Evolutionary conservation across 805 yeast species (phyloP).

Genomic region (Ogataea kodamae): DNA sequence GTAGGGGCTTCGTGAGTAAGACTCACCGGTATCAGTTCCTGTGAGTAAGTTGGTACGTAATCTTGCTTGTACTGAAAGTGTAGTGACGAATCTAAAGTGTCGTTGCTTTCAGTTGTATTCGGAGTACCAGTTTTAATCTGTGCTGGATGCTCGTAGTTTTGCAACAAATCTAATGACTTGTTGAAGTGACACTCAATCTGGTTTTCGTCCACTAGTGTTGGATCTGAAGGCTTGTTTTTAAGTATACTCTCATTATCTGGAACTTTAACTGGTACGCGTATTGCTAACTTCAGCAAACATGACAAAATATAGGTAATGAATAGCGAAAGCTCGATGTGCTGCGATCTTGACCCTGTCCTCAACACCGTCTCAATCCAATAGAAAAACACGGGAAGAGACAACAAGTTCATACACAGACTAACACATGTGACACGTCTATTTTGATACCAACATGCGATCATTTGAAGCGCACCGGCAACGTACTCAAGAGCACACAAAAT

Average conservation of each 20-base stretch:
- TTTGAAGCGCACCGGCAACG: conserved; percentile 4
- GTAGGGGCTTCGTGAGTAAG: conserved; percentile 4
- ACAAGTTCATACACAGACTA: conserved; percentile 4
- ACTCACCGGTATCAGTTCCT: conserved; percentile 2
- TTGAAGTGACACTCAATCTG: conserved; percentile 5
- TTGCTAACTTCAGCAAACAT: conserved; percentile 7
- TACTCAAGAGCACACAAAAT: conserved; percentile 5
- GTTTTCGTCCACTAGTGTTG: conserved; percentile 17
- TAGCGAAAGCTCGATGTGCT: conserved; percentile 3
- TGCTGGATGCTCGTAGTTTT: not conserved
- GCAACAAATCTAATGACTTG: conserved; percentile 4
- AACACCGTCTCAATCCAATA: conserved; percentile 18
- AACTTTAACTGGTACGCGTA: no score
- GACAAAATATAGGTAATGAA: conserved; percentile 8
- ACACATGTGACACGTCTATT: not conserved
- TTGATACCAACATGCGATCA: conserved; percentile 1
- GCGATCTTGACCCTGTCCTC: conserved; percentile 1
- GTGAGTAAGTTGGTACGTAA: not conserved
- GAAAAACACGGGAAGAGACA: conserved; percentile 12
- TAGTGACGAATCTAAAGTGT: not conserved
- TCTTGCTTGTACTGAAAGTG: conserved; percentile 4
- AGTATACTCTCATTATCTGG: no score
- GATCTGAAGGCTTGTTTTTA: conserved; percentile 18
- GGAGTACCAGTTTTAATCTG: not conserved
- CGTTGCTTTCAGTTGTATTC: not conserved